Evolutionary conservation across 2,329 filamentous ascomycete species (phyloP), one percentile per base, ranked within the genome.

Genomic region (Aspergillus candidus): DNA sequence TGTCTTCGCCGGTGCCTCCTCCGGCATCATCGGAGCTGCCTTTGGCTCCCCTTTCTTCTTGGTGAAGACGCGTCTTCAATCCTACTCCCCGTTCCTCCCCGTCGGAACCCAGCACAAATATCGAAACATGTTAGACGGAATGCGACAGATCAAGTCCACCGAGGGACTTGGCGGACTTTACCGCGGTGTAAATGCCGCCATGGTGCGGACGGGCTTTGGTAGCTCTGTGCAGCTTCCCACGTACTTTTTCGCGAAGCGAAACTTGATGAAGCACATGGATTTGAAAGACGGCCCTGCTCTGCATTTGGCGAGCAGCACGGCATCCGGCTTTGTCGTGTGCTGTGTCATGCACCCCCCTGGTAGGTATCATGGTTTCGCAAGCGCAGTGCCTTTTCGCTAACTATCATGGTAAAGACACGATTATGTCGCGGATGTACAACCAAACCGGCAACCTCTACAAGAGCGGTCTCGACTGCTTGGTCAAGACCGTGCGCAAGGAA

Each of bases 371-470:
- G 10, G 17, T 15, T 13, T 32, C 6, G 11, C 12, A 5, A 15
- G 11, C 8, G 7, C 6, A 32, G 33, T 27, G 6, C 6, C 15
- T 15, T n/a, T 22, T 14, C 17, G 32, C 51, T 53, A 47, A 53
- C 39, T 15, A 8, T 6, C 15, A n/a, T 13, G 10, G 27, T 44
- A 37, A 49, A 79, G 93, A 98, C 67, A 98, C 93, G 4, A 87
- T 98, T 70, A 98, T 98, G 93, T 93, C 88, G 50, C 85, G 93
- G 51, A 84, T 98, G 75, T 98, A 98, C 76, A 98, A 98, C 73
- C 93, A 98, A 68, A 94, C 90, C 50, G 93, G 93, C 41, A 94
- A 96, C 64, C 77, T 98, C n/a, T 98, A 98, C 75, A 83, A 79
- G 55, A 86, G 90, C 46, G 88, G 94, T 4, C 86, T 94, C 51